Evolutionary conservation across 306 rosid species (phyloP).

Genomic region (Citrullus amarus): DNA sequence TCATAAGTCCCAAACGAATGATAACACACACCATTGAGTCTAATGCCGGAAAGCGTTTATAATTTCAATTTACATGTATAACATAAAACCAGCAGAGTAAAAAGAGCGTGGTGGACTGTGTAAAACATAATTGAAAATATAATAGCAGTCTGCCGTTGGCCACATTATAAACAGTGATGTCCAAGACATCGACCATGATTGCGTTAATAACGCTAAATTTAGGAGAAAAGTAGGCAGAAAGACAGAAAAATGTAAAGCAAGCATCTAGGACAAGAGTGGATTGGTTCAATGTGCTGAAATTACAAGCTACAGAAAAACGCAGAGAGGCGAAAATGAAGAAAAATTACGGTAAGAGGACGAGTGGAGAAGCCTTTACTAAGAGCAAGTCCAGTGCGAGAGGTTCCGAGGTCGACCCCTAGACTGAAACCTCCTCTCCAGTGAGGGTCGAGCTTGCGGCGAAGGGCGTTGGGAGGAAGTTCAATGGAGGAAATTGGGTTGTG

Average conservation of each 20-base stretch:
- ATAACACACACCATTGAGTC: neutral
- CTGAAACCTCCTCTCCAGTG: constrained; percentile 87
- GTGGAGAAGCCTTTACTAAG: constrained; percentile 73
- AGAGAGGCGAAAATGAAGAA: neutral
- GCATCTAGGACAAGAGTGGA: neutral
- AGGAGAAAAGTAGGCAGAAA: neutral
- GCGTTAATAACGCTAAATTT: neutral
- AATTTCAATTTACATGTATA: neutral
- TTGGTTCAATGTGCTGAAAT: neutral
- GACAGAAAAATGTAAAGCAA: neutral
- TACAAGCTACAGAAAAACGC: neutral
- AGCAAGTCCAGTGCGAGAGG: constrained; percentile 77
- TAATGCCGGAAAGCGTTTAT: neutral
- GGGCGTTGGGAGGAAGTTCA: constrained; percentile 68
- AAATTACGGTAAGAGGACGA: constrained; percentile 65
- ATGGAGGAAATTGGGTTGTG: constrained; percentile 20
- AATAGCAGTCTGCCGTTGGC: neutral
- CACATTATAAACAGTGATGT: neutral
- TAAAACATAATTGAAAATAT: neutral
- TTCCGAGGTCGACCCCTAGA: constrained; percentile 74
- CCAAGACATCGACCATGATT: neutral
- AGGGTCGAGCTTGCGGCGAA: constrained; percentile 46
- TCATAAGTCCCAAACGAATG: neutral
- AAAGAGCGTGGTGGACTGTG: neutral
- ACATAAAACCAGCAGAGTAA: neutral